Percentiles rank a stretch among this genome's conserved stretches.
Evolutionary conservation across 495 filamentous ascomycete genomes (phyloP).

Genomic region (Jackrogersella minutella): DNA sequence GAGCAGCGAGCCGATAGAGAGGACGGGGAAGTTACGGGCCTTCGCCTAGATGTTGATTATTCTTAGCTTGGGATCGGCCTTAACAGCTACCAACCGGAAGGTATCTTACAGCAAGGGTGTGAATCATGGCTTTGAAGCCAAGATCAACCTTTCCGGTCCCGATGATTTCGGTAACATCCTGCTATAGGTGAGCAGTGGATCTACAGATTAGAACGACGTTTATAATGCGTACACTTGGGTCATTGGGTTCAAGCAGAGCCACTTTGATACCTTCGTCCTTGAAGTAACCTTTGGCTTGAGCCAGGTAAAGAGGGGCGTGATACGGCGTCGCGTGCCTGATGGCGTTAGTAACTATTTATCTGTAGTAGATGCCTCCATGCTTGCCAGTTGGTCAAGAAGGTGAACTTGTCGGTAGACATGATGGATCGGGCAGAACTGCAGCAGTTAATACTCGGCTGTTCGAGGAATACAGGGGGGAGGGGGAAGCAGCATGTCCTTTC

Average conservation of each 20-base stretch:
- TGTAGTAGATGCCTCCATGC: conserved; percentile 23
- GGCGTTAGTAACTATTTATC: conserved; percentile 36
- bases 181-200: conserved; percentile 15
- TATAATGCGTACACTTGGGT: conserved; percentile 59
- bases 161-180: conserved; percentile 76
- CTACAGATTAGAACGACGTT: not conserved
- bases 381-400: conserved; percentile 77
- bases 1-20: conserved; percentile 71
- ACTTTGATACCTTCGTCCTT: conserved; percentile 74
- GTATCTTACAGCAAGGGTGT: conserved; percentile 67
- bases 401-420: conserved; percentile 79
- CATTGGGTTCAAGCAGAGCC: conserved; percentile 74
- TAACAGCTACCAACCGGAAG: not conserved
- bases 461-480: conserved; percentile 46
- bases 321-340: conserved; percentile 76
- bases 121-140: conserved; percentile 81
- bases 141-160: conserved; percentile 74
- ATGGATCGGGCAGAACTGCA: conserved; percentile 51
- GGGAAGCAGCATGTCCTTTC: conserved; percentile 79
- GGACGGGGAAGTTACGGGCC: conserved; percentile 73
- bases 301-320: conserved; percentile 75
- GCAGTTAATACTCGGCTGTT: conserved; percentile 45
- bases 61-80: conserved; percentile 7
- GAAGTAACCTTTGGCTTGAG: conserved; percentile 74
- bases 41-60: conserved; percentile 59